phyloP scores from a whole-genome alignment of 2,329 filamentous ascomycete genomes.

The Xylariaceae sp. region DNA sequence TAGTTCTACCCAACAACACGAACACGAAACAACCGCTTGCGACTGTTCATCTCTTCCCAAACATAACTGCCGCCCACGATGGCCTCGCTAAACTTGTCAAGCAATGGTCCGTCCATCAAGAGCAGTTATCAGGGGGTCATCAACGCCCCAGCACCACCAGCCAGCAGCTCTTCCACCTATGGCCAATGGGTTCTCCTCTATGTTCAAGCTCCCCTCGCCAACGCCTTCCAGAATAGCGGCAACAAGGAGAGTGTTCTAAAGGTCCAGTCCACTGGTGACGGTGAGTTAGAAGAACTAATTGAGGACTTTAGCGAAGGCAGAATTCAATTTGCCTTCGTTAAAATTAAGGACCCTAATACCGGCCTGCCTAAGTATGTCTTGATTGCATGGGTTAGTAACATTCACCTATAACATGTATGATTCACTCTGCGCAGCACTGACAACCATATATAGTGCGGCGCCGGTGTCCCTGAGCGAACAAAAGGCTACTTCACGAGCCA shows the following conservation, averaged over 20 bases:
- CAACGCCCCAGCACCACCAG: constrained; percentile 57
- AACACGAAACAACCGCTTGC: constrained; percentile 5
- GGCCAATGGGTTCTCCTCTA: constrained; percentile 94
- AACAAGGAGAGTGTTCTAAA: constrained; percentile 94
- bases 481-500: constrained; percentile 99
- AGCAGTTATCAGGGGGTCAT: constrained; percentile 73
- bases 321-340: constrained; percentile 95
- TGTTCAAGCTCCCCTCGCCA: constrained; percentile 89
- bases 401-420: not conserved
- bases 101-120: constrained; percentile 83
- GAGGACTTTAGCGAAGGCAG: constrained; percentile 97
- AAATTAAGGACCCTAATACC: constrained; percentile 94
- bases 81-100: constrained; percentile 81
- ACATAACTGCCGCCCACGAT: constrained; percentile 52
- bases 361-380: constrained; percentile 88
- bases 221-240: constrained; percentile 86
- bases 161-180: constrained; percentile 75
- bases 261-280: constrained; percentile 92
- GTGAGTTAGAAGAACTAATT: constrained; percentile 85
- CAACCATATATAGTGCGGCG: constrained; percentile 70
- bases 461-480: constrained; percentile 95
- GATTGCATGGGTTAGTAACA: constrained; percentile 76
- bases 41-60: constrained; percentile 26
- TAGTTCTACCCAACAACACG: constrained; percentile 20
- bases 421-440: constrained; percentile 13